A percentile compares a stretch with the other conserved stretches of the same genome.
These are phyloP conservation scores for Penicillium janthinellum DNA, from an alignment of 2,329 filamentous ascomycete genomes.

Conservation along the genomic window DNA sequence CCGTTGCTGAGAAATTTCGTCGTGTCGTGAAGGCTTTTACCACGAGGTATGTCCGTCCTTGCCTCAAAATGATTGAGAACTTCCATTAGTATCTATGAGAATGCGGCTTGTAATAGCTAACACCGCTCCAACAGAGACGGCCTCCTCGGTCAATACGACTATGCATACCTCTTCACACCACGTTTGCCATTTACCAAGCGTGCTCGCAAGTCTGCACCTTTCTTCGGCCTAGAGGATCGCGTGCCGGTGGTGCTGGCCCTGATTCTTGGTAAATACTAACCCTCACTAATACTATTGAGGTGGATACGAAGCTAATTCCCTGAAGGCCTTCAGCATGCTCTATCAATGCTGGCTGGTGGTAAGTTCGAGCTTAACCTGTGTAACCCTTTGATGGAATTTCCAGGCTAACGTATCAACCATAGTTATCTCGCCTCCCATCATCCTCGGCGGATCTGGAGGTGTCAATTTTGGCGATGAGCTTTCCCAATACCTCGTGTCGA, in stretches of 20 bases:
- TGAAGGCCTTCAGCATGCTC: constrained; percentile 65
- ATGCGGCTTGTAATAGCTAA: no score
- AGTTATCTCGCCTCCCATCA: constrained; percentile 66
- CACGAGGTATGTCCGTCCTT: constrained; percentile 38
- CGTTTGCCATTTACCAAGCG: constrained; percentile 81
- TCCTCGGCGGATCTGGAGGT: constrained; percentile 57
- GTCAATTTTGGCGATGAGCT: constrained; percentile 59
- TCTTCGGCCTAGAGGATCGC: constrained; percentile 69
- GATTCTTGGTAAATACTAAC: constrained; percentile 50
- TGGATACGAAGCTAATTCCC: neutral
- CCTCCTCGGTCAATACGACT: constrained; percentile 84
- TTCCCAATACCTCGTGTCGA: constrained; percentile 68
- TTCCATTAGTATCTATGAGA: neutral
- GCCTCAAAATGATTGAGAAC: neutral
- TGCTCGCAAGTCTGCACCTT: constrained; percentile 60
- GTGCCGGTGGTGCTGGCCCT: constrained; percentile 68
- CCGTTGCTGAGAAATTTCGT: constrained; percentile 39
- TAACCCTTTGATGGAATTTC: neutral
- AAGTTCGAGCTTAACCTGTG: constrained; percentile 6
- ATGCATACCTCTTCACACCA: constrained; percentile 79
- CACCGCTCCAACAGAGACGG: constrained; percentile 57
- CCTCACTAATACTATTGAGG: no score
- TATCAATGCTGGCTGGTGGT: constrained; percentile 64
- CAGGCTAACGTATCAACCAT: constrained; percentile 18
- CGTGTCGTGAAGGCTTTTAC: constrained; percentile 42